Percentiles rank a stretch among this genome's conserved stretches.
Evolutionary conservation across 2,329 filamentous ascomycete genomes (phyloP).

Genomic region (Trichoderma guizhouense): DNA sequence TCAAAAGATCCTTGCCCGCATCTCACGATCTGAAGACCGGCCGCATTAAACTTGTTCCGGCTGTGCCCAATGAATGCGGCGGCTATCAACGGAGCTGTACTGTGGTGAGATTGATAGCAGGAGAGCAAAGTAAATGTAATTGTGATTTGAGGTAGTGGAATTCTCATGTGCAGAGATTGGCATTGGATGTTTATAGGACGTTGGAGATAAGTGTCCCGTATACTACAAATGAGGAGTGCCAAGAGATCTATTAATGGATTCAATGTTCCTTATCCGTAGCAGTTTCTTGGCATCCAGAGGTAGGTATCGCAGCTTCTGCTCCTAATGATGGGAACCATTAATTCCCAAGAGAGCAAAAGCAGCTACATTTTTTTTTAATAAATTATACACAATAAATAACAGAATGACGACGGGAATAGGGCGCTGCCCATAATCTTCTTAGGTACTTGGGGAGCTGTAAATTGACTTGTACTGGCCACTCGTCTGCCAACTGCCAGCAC

Average conservation of each 20-base stretch:
- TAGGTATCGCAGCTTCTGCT: not conserved
- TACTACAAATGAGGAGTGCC: not conserved
- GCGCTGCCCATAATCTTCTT: not conserved
- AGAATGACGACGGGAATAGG: not conserved
- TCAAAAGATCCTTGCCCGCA: not conserved
- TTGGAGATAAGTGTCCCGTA: no score
- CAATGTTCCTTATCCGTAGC: not conserved
- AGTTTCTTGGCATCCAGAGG: not conserved
- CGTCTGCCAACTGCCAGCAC: not conserved
- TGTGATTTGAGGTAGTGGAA: not conserved
- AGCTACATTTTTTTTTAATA: not conserved
- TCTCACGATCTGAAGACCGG: not conserved
- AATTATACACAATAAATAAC: not conserved
- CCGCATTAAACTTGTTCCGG: slow-evolving; percentile 15
- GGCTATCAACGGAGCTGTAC: not conserved
- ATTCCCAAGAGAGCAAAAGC: not conserved
- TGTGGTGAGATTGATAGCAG: not conserved
- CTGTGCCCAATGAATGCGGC: not conserved
- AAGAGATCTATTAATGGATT: not conserved
- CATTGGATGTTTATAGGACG: no score
- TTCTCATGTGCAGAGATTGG: no score
- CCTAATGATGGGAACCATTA: not conserved
- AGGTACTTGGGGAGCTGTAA: not conserved
- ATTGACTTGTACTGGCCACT: not conserved
- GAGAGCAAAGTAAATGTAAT: not conserved